These are phyloP conservation scores for Ustilago sp. DNA, from an alignment of 1,284 basidiomycete genomes.

Conservation along the genomic window DNA sequence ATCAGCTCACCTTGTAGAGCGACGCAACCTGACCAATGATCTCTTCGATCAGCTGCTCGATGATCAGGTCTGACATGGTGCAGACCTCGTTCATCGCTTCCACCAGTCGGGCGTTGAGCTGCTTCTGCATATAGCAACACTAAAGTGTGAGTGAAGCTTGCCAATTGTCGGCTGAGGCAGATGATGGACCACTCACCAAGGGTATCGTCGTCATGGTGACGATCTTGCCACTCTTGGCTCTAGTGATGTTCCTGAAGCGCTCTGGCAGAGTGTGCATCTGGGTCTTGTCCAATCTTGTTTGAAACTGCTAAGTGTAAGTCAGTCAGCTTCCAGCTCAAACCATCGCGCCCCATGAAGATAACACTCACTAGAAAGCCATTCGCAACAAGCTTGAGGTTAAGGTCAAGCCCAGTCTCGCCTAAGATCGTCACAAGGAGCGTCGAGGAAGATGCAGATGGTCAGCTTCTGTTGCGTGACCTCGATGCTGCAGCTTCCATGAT, in stretches of 20 bases:
- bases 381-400: constrained; percentile 79
- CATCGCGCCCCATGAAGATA: not conserved
- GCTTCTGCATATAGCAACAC: constrained; percentile 73
- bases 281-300: constrained; percentile 21
- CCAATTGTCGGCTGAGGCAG: not conserved
- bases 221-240: constrained; percentile 75
- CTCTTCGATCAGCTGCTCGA: constrained; percentile 47
- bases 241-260: constrained; percentile 76
- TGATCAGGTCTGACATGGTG: constrained; percentile 76
- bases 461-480: not conserved
- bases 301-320: constrained; percentile 11
- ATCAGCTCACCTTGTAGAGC: constrained; percentile 51
- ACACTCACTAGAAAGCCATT: constrained; percentile 76
- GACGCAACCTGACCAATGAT: constrained; percentile 39
- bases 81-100: constrained; percentile 85
- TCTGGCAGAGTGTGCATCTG: constrained; percentile 15
- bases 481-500: not conserved
- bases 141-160: not conserved
- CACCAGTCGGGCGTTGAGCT: constrained; percentile 84
- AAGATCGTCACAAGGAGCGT: constrained; percentile 2
- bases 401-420: constrained; percentile 75
- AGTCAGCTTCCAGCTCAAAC: not conserved
- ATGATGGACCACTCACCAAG: constrained; percentile 37
- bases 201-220: constrained; percentile 83
- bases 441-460: not conserved